Evolutionary conservation across 306 rosid genomes (phyloP).

Genomic region (Cucumis melo): DNA sequence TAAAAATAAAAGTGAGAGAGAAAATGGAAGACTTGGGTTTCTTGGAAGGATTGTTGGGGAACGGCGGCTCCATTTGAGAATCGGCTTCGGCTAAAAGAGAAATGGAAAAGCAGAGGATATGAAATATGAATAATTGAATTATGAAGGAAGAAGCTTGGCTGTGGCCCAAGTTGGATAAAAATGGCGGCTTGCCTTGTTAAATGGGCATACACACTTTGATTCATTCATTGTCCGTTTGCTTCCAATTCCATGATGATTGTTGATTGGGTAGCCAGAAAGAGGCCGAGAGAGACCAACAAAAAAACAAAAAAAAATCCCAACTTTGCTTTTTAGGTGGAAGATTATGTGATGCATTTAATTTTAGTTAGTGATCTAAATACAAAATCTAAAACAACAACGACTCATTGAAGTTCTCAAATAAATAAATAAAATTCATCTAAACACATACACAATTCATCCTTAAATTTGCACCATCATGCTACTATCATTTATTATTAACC

Average conservation of each 20-base stretch:
- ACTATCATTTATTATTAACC: too few relatives aligned
- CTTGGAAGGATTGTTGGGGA: slow-evolving; percentile 9
- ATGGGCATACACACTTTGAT: not conserved
- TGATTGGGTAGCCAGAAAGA: not conserved
- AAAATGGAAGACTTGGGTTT: slow-evolving; percentile 20
- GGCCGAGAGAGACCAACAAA: not conserved
- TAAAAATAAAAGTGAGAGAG: not conserved
- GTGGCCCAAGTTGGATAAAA: not conserved
- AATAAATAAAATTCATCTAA: too few relatives aligned
- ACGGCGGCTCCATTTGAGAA: slow-evolving; percentile 35
- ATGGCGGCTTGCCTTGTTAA: slow-evolving; percentile 1
- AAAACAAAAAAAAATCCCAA: not conserved
- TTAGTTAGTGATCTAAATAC: too few relatives aligned
- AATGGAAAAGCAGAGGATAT: too few relatives aligned
- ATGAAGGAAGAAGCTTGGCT: not conserved
- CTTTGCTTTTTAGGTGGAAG: too few relatives aligned
- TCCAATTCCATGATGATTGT: not conserved
- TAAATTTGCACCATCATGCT: too few relatives aligned
- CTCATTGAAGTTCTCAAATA: too few relatives aligned
- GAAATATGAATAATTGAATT: too few relatives aligned
- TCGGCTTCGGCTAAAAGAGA: slow-evolving; percentile 19
- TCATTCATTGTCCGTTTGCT: not conserved
- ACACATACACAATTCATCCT: too few relatives aligned
- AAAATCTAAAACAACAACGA: too few relatives aligned
- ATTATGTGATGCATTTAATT: too few relatives aligned